Evolutionary conservation across 23 red algal species (phyloP).

Genomic region (Gracilariopsis chorda): DNA sequence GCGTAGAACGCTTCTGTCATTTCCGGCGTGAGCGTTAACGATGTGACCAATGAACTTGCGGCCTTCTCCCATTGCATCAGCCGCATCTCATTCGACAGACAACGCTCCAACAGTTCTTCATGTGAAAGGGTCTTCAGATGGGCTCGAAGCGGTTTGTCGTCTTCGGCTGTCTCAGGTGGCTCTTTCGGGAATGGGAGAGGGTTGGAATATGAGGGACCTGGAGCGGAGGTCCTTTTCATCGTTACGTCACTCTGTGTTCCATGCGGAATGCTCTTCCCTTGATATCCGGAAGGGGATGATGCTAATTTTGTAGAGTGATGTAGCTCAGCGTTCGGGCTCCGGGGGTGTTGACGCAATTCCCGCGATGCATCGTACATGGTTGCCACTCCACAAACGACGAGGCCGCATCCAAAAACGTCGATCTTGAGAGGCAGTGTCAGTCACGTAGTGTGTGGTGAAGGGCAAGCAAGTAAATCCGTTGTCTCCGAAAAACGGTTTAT

Average conservation of each 20-base stretch:
- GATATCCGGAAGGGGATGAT: too few relatives aligned
- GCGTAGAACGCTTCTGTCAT: slow-evolving; percentile 34
- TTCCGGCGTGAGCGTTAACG: slow-evolving; percentile 20
- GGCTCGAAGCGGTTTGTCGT: neutral
- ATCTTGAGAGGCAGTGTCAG: too few relatives aligned
- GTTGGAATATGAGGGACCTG: neutral
- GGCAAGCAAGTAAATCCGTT: too few relatives aligned
- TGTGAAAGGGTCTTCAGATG: neutral
- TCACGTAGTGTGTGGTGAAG: too few relatives aligned
- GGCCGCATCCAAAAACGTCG: too few relatives aligned
- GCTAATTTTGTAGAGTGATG: too few relatives aligned
- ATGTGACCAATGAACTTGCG: neutral
- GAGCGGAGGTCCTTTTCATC: neutral
- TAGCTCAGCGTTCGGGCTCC: too few relatives aligned
- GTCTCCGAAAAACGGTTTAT: too few relatives aligned
- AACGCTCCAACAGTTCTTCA: neutral
- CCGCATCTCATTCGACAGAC: neutral
- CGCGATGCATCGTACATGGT: too few relatives aligned
- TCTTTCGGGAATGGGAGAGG: neutral
- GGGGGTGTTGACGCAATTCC: too few relatives aligned
- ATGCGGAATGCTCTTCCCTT: neutral
- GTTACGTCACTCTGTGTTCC: neutral
- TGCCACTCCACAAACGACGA: too few relatives aligned
- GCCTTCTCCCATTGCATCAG: slow-evolving; percentile 8
- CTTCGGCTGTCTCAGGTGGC: neutral